These are phyloP conservation scores for Fraxinus floribunda DNA, from an alignment of 305 asterid species.

Conservation along the genomic window DNA sequence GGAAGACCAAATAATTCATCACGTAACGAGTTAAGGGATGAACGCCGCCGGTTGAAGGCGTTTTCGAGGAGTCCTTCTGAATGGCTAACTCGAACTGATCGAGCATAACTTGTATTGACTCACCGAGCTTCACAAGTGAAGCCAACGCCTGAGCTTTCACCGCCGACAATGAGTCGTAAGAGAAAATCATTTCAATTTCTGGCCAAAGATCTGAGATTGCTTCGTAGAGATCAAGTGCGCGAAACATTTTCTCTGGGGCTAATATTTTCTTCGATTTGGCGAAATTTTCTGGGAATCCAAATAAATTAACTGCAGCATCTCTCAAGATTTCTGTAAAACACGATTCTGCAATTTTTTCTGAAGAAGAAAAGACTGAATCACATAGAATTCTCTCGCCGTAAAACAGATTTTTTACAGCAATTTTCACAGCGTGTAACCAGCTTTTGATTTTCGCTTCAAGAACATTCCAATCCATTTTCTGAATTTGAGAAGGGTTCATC, in stretches of 20 bases:
- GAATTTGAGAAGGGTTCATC: slow-evolving; percentile 45
- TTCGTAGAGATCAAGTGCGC: slow-evolving; percentile 66
- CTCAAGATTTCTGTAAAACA: slow-evolving; percentile 55
- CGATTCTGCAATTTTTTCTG: slow-evolving; percentile 49
- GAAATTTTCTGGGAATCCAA: slow-evolving; percentile 54
- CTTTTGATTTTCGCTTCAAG: slow-evolving; percentile 52
- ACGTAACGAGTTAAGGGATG: slow-evolving; percentile 89
- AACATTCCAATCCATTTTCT: slow-evolving; percentile 61
- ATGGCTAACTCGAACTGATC: slow-evolving; percentile 64
- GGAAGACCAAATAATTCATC: slow-evolving; percentile 72
- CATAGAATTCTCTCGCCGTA: slow-evolving; percentile 58
- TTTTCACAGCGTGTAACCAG: slow-evolving; percentile 50
- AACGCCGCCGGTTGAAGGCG: slow-evolving; percentile 50
- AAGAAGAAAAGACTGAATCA: slow-evolving; percentile 53
- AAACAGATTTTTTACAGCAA: slow-evolving; percentile 54
- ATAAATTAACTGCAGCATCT: slow-evolving; percentile 48
- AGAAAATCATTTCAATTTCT: slow-evolving; percentile 55
- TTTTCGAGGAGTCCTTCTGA: slow-evolving; percentile 61
- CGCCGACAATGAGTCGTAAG: slow-evolving; percentile 33
- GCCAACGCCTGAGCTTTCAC: slow-evolving; percentile 54
- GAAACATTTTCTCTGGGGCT: slow-evolving; percentile 77
- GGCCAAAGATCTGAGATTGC: slow-evolving; percentile 59
- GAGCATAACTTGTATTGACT: slow-evolving; percentile 51
- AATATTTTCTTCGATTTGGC: slow-evolving; percentile 53
- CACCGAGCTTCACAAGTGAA: slow-evolving; percentile 57